Evolutionary conservation across 148 eudicot species (phyloP).

Genomic region (Agrostemma githago): DNA sequence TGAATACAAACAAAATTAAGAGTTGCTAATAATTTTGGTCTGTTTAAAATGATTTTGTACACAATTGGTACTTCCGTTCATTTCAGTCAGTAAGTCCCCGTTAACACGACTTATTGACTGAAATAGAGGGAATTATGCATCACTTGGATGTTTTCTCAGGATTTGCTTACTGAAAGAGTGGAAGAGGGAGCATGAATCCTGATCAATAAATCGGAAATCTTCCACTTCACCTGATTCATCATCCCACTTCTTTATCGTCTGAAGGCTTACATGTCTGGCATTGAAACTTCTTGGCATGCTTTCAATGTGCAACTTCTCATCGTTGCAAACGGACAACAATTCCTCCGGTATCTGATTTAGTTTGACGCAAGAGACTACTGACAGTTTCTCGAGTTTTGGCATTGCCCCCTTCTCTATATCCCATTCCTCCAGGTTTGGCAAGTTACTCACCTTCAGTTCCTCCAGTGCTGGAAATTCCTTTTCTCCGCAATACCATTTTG

Average conservation of each 20-base stretch:
- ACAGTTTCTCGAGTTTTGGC: slow-evolving; percentile 25
- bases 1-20: no score
- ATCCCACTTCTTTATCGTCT: background rate
- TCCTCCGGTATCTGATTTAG: slow-evolving; percentile 19
- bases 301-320: slow-evolving; percentile 17
- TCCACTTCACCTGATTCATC: background rate
- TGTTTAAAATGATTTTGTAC: background rate
- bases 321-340: slow-evolving; percentile 7
- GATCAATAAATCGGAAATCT: slow-evolving; percentile 14
- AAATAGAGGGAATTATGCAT: background rate
- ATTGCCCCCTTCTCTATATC: slow-evolving; percentile 17
- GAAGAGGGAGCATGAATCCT: background rate
- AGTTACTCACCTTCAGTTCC: slow-evolving; percentile 11
- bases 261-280: background rate
- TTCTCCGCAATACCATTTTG: slow-evolving; percentile 5
- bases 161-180: background rate
- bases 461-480: slow-evolving; percentile 20
- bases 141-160: background rate
- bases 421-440: slow-evolving; percentile 23
- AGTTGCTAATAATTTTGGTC: no score
- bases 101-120: background rate
- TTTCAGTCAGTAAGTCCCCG: background rate
- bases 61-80: background rate
- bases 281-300: slow-evolving; percentile 23
- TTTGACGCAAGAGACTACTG: slow-evolving; percentile 12